Evolutionary conservation across 164 flowering plant genomes (phyloP), one percentile per base, ranked within the genome.

Genomic region (Stephania cephalantha): DNA sequence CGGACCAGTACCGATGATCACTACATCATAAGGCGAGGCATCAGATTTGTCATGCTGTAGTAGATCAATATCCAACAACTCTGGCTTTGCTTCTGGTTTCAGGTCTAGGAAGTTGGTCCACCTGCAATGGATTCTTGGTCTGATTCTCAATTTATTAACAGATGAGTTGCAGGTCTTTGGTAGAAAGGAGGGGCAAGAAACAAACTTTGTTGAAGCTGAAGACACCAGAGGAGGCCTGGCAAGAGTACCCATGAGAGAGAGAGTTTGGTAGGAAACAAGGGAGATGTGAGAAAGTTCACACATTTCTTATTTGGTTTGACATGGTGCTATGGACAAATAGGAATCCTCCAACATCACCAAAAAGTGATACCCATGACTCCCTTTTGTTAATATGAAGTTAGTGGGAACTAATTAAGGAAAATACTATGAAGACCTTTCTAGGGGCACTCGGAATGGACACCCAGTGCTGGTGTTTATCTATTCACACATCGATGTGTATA

Each of bases 1-100:
- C 0, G 95, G 95, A 45, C 97, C 95, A 20, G 89, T 76, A 13
- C 94, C 95, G 17, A 92, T 85, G 72, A 92, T 77, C 75, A 88
- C 77, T 68, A 90, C 85, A 46, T 89, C 95, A 53, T 84, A 86
- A 9, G 78, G 82, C 6, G 72, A n/a, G 2, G 84, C 81, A 55
- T 79, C 74, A 42, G 86, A 73, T 1, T 81, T 76, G 46, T 85
- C 73, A 20, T 83, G 79, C 80, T 76, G 71, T 0, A 82, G 80
- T 30, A 92, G 81, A 67, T 85, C 89, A 65, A 87, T 70, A 17
- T 86, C 79, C 18, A 89, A 35, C 22, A 76, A 68, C 65, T 86
- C 85, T 5, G 85, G 86, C 22, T 81, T 75, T 1, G 80, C 75
- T 71, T 83, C 83, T 25, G 95, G 86, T 71, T 81, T 85, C 42